A percentile compares a stretch with the other conserved stretches of the same genome.
These are phyloP conservation scores for Pisolithus tinctorius DNA, from an alignment of 768 basidiomycete genomes.

Conservation along the genomic window DNA sequence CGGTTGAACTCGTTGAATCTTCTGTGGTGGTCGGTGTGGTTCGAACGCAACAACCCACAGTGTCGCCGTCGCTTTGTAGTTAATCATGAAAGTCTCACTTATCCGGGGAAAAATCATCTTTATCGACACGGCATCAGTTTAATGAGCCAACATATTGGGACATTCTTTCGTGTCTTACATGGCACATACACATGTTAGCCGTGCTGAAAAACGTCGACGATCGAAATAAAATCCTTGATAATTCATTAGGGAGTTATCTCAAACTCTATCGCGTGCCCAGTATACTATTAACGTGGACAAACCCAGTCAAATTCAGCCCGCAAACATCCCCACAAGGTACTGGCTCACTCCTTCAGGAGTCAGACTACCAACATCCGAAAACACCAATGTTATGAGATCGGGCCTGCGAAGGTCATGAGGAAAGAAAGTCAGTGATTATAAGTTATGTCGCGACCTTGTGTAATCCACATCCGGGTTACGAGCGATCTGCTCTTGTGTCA, in stretches of 20 bases:
- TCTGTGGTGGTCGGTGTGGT: background rate
- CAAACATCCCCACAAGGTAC: conserved; percentile 93
- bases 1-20: too few relatives aligned
- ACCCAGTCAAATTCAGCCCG: conserved; percentile 40
- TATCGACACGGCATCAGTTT: conserved; percentile 16
- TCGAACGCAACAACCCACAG: conserved; percentile 3
- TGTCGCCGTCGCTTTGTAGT: conserved; percentile 13
- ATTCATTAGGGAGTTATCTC: conserved; percentile 27
- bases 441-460: conserved; percentile 55
- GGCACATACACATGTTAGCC: conserved; percentile 14
- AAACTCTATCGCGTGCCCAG: conserved; percentile 25
- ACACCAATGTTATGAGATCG: conserved; percentile 88
- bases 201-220: conserved; percentile 7
- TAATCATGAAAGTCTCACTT: conserved; percentile 19
- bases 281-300: conserved; percentile 2
- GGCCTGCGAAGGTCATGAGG: conserved; percentile 46
- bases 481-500: conserved; percentile 79
- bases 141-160: conserved; percentile 16
- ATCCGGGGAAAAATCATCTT: conserved; percentile 10
- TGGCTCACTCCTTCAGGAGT: conserved; percentile 93
- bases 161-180: conserved; percentile 9
- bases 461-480: conserved; percentile 89
- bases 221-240: conserved; percentile 11
- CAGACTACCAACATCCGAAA: conserved; percentile 89
- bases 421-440: conserved; percentile 5